phyloP scores from a whole-genome alignment of 192 early-diverging fungal genomes.

The Entophlyctis luteolus region DNA sequence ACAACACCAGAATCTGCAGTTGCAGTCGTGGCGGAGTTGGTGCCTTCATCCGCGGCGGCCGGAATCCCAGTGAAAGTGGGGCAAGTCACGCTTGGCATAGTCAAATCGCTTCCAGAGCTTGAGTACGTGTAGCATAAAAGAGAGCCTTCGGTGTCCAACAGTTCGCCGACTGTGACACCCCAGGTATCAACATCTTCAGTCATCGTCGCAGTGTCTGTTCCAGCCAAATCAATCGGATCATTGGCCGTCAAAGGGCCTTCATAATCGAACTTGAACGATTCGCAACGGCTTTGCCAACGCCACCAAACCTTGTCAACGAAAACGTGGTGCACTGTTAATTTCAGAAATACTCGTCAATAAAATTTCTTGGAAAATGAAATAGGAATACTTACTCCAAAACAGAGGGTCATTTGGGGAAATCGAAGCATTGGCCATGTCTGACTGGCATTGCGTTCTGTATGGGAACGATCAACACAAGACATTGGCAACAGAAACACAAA shows the following conservation, averaged over 20 bases:
- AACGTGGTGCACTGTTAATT: not conserved
- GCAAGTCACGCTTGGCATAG: slow-evolving; percentile 2
- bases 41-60: not conserved
- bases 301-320: slow-evolving; percentile 15
- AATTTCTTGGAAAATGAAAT: not conserved
- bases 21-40: not conserved
- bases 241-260: not conserved
- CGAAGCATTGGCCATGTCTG: slow-evolving; percentile 2
- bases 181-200: slow-evolving; percentile 1
- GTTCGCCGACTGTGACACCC: not conserved
- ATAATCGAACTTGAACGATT: slow-evolving; percentile 1
- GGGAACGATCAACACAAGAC: not conserved
- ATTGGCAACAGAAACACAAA: not conserved
- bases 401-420: slow-evolving; percentile 19
- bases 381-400: not conserved
- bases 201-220: not conserved
- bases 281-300: slow-evolving; percentile 16
- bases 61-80: not conserved
- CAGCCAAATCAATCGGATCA: not conserved
- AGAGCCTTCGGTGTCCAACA: slow-evolving; percentile 6
- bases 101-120: not conserved
- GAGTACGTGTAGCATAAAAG: slow-evolving; percentile 17
- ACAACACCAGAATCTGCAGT: not conserved
- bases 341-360: not conserved
- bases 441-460: not conserved